These are phyloP conservation scores for Jimgerdemannia lactiflua DNA, from an alignment of 192 early-diverging fungal species.

Conservation along the genomic window DNA sequence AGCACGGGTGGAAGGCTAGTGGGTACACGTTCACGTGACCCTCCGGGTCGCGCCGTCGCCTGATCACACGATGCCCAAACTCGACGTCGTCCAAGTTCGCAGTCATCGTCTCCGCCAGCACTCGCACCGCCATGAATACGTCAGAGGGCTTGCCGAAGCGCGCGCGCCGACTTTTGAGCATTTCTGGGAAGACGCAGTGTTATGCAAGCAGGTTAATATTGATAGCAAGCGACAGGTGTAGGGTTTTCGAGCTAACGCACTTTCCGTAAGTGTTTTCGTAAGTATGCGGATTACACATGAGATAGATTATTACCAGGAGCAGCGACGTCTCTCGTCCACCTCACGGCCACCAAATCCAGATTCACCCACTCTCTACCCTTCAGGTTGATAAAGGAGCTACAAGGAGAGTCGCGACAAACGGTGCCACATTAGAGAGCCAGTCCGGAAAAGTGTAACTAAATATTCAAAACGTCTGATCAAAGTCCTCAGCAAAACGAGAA, in stretches of 20 bases:
- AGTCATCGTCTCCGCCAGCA: conserved; percentile 9
- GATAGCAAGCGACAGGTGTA: too few species aligned
- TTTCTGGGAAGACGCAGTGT: too few species aligned
- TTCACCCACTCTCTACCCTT: background rate
- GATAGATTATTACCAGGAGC: conserved; percentile 6
- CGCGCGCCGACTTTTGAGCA: background rate
- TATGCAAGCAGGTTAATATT: too few species aligned
- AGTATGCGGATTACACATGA: background rate
- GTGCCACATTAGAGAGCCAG: background rate
- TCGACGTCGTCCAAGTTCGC: background rate
- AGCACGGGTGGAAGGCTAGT: background rate
- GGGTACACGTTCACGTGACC: background rate
- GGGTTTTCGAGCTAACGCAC: too few species aligned
- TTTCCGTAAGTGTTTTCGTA: background rate
- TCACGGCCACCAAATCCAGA: background rate
- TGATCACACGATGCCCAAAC: conserved; percentile 1
- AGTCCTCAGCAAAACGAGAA: background rate
- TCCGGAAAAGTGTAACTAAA: background rate
- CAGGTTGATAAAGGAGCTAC: conserved; percentile 14
- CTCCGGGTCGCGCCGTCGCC: background rate
- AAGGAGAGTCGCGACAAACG: background rate
- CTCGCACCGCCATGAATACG: conserved; percentile 16
- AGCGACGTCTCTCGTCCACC: conserved; percentile 16
- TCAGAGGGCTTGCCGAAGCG: conserved; percentile 13
- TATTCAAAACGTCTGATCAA: background rate